Conservation (phyloP, 371 early-diverging fungal species). For the Mucor saturninus region DNA sequence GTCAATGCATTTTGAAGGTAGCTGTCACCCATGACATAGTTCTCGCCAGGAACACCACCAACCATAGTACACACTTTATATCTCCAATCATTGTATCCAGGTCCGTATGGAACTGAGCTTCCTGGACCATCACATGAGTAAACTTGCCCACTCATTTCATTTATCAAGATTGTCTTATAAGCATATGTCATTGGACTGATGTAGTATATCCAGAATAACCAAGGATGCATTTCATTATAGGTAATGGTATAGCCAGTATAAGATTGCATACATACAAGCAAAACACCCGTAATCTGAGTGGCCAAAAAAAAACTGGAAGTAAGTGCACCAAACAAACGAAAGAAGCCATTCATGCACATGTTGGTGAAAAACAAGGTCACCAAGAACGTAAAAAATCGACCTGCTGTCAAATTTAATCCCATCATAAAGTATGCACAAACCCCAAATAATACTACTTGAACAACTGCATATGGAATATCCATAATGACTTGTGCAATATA, state of each 20-base stretch:
- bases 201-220: conserved; percentile 77
- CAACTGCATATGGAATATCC: conserved; percentile 40
- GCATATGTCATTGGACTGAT: conserved; percentile 75
- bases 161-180: conserved; percentile 69
- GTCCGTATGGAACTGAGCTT: conserved; percentile 61
- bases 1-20: conserved; percentile 65
- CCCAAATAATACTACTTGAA: conserved; percentile 46
- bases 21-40: conserved; percentile 61
- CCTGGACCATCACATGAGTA: conserved; percentile 56
- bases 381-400: conserved; percentile 57
- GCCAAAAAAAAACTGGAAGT: conserved; percentile 62
- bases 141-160: conserved; percentile 69
- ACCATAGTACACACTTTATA: conserved; percentile 68
- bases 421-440: conserved; percentile 67
- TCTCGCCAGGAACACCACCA: conserved; percentile 60
- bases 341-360: conserved; percentile 59
- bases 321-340: conserved; percentile 44
- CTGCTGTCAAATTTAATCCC: conserved; percentile 54
- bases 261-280: conserved; percentile 59
- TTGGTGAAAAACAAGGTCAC: conserved; percentile 49
- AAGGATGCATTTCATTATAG: conserved; percentile 67
- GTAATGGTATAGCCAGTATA: conserved; percentile 74
- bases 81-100: conserved; percentile 51
- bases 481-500: conserved; percentile 63
- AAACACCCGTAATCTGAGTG: conserved; percentile 57